These are phyloP conservation scores for Penicillium hordei DNA, from an alignment of 2,329 filamentous ascomycete genomes.

Conservation along the genomic window DNA sequence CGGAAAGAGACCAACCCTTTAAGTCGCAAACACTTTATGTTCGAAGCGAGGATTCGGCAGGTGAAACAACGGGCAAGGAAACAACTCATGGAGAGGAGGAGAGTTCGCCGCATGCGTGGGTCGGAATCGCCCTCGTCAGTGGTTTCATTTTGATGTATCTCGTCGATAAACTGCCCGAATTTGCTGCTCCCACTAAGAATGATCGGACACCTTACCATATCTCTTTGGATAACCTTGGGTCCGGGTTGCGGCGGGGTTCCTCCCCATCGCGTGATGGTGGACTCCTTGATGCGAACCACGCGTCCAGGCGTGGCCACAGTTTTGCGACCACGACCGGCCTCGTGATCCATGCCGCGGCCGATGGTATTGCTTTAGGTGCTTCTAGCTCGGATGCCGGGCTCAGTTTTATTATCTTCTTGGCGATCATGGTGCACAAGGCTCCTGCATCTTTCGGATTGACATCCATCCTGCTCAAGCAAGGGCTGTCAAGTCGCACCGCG, in stretches of 20 bases:
- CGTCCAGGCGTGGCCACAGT: slow-evolving; percentile 48
- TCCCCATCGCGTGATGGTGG: slow-evolving; percentile 43
- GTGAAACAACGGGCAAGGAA: slow-evolving; percentile 46
- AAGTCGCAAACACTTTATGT: slow-evolving; percentile 22
- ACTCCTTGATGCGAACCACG: slow-evolving; percentile 33
- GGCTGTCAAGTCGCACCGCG: slow-evolving; percentile 80
- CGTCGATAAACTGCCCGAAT: slow-evolving; percentile 79
- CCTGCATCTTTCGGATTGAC: slow-evolving; percentile 94
- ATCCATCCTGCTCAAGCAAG: slow-evolving; percentile 84
- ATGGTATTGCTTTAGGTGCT: slow-evolving; percentile 93
- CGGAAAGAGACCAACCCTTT: slow-evolving; percentile 11
- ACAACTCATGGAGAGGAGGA: slow-evolving; percentile 36
- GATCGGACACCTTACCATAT: slow-evolving; percentile 76
- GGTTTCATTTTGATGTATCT: slow-evolving; percentile 98
- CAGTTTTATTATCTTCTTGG: slow-evolving; percentile 88
- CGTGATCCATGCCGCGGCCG: slow-evolving; percentile 93
- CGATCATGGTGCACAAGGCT: slow-evolving; percentile 97
- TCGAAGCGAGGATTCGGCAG: slow-evolving; percentile 30
- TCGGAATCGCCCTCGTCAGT: slow-evolving; percentile 80
- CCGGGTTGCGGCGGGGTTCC: slow-evolving; percentile 49
- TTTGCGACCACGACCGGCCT: slow-evolving; percentile 87
- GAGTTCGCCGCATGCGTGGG: slow-evolving; percentile 67
- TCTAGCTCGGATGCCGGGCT: slow-evolving; percentile 77
- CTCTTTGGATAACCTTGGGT: slow-evolving; percentile 76
- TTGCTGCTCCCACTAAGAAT: slow-evolving; percentile 65